A percentile compares a stretch with the other conserved stretches of the same genome.
phyloP scores from a whole-genome alignment of 2,329 filamentous ascomycete species.

The Domatiomyces catenatus region DNA sequence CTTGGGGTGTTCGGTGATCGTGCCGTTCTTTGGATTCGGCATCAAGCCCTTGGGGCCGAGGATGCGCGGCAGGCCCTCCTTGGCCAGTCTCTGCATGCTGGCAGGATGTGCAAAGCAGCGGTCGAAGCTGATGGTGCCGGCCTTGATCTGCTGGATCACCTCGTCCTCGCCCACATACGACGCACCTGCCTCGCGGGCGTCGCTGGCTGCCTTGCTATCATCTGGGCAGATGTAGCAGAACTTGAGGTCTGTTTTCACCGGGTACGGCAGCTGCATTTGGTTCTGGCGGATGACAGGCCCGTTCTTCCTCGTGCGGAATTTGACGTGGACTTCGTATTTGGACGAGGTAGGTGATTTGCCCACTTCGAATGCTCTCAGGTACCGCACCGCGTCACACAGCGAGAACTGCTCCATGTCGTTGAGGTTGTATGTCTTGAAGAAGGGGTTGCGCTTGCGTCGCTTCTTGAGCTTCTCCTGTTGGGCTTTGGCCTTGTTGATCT shows the following conservation, averaged over 20 bases:
- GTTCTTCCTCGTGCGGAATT: constrained; percentile 68
- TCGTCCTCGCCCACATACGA: constrained; percentile 70
- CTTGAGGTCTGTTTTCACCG: constrained; percentile 72
- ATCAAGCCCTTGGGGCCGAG: constrained; percentile 83
- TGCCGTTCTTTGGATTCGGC: constrained; percentile 77
- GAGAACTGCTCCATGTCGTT: constrained; percentile 57
- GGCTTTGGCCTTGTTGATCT: constrained; percentile 25
- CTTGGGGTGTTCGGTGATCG: constrained; percentile 67
- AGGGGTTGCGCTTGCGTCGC: constrained; percentile 48
- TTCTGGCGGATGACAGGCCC: constrained; percentile 67
- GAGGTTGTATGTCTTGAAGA: constrained; percentile 49
- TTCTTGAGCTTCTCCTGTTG: constrained; percentile 46
- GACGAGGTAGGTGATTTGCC: constrained; percentile 55
- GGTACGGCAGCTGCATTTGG: constrained; percentile 73
- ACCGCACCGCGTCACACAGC: constrained; percentile 88
- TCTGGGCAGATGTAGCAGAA: constrained; percentile 89
- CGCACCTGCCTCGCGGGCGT: constrained; percentile 65
- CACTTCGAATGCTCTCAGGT: constrained; percentile 84
- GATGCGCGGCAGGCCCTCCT: constrained; percentile 63
- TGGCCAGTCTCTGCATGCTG: constrained; percentile 62
- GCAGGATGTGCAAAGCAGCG: constrained; percentile 71
- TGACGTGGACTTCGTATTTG: constrained; percentile 84
- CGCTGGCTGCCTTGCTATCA: constrained; percentile 54
- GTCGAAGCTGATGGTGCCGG: constrained; percentile 73
- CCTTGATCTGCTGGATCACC: constrained; percentile 63